Percentiles rank a stretch among this genome's conserved stretches.
phyloP scores from a whole-genome alignment of 805 yeast species.

The Candida endomychidarum region DNA sequence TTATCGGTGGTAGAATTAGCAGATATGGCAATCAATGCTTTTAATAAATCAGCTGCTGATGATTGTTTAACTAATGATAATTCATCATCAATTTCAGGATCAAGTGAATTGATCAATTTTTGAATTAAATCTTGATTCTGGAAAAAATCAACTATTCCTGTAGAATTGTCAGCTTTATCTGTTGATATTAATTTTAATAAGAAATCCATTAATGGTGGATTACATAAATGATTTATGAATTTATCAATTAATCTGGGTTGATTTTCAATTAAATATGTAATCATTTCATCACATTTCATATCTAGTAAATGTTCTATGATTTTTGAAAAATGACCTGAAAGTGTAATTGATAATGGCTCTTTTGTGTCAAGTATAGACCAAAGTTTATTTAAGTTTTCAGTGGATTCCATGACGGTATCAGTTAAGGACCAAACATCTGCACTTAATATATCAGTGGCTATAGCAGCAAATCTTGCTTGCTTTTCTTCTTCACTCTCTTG shows the following conservation, averaged over 20 bases:
- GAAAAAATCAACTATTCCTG: conserved; percentile 46
- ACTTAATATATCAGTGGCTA: conserved; percentile 83
- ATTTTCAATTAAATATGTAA: conserved; percentile 42
- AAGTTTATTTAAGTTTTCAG: conserved; percentile 60
- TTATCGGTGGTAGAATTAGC: conserved; percentile 48
- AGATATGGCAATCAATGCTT: conserved; percentile 46
- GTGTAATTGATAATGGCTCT: conserved; percentile 66
- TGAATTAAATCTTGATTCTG: conserved; percentile 40
- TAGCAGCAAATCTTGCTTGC: conserved; percentile 36
- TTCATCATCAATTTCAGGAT: conserved; percentile 17
- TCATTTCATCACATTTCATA: conserved; percentile 50
- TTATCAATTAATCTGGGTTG: conserved; percentile 42
- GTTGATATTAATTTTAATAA: conserved; percentile 44
- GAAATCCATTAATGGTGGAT: conserved; percentile 49
- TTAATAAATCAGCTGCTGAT: conserved; percentile 46
- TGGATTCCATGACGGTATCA: conserved; percentile 80
- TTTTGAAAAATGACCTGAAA: conserved; percentile 88
- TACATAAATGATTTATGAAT: conserved; percentile 43
- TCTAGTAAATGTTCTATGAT: conserved; percentile 67
- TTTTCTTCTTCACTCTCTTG: conserved; percentile 35
- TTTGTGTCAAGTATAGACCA: conserved; percentile 79
- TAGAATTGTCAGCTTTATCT: conserved; percentile 47
- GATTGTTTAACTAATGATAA: conserved; percentile 33
- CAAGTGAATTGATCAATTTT: conserved; percentile 35
- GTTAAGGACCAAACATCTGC: conserved; percentile 95